A percentile compares a stretch with the other conserved stretches of the same genome.
Evolutionary conservation across 2,329 filamentous ascomycete genomes (phyloP).

Genomic region (Ilyonectria sp.): DNA sequence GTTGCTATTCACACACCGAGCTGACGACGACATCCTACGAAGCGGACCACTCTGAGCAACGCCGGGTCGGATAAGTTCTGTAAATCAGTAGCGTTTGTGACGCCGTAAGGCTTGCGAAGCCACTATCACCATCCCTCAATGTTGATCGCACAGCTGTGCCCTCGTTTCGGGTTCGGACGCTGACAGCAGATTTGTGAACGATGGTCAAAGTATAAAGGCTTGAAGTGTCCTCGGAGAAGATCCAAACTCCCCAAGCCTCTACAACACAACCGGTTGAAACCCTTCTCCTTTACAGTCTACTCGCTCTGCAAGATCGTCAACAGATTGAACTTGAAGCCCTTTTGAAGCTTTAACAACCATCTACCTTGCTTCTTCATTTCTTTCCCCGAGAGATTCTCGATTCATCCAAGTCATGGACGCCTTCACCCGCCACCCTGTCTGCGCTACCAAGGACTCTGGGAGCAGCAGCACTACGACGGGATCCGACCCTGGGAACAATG

Average conservation of each 20-base stretch:
- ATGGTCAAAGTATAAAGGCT: background rate
- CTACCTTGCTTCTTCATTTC: background rate
- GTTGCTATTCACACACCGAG: conserved; percentile 10
- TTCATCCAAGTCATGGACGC: conserved; percentile 29
- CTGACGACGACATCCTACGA: conserved; percentile 31
- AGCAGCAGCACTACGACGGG: conserved; percentile 3
- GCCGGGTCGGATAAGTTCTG: conserved; percentile 22
- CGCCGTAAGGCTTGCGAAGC: conserved; percentile 13
- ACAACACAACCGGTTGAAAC: background rate
- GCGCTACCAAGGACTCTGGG: conserved; percentile 4
- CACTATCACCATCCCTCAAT: background rate
- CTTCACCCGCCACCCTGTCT: conserved; percentile 10
- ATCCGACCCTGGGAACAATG: conserved; percentile 30
- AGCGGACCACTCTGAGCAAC: conserved; percentile 34
- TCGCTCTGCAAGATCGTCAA: background rate
- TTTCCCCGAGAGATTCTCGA: background rate
- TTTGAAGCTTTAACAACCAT: background rate
- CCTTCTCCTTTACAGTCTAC: background rate
- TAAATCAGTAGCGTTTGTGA: conserved; percentile 30
- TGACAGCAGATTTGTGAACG: background rate
- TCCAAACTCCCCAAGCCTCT: background rate
- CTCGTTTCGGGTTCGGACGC: background rate
- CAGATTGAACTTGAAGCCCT: no score
- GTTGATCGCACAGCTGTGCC: conserved; percentile 1
- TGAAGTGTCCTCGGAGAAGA: background rate